phyloP scores from a whole-genome alignment of 2,329 filamentous ascomycete species.

The Fusarium coffeatum region DNA sequence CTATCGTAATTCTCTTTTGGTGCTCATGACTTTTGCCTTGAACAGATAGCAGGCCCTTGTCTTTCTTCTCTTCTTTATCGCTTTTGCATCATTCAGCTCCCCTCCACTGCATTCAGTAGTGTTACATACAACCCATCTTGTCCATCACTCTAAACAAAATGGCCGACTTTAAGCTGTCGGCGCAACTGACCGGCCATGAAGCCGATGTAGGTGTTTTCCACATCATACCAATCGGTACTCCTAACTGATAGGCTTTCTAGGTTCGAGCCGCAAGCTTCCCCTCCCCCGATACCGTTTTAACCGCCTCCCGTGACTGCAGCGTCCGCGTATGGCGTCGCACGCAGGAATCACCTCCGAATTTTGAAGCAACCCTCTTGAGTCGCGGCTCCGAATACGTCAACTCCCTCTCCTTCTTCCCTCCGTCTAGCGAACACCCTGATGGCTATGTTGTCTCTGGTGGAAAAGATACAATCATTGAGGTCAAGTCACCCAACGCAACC shows the following conservation, averaged over 20 bases:
- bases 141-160: slow-evolving; percentile 61
- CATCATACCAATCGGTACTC: not conserved
- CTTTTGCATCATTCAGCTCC: slow-evolving; percentile 18
- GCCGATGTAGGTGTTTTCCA: slow-evolving; percentile 77
- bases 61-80: slow-evolving; percentile 6
- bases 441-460: slow-evolving; percentile 90
- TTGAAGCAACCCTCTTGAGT: slow-evolving; percentile 81
- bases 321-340: slow-evolving; percentile 86
- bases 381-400: slow-evolving; percentile 91
- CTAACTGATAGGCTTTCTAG: slow-evolving; percentile 59
- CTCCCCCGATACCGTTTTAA: slow-evolving; percentile 76
- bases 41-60: slow-evolving; percentile 29
- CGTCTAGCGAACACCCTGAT: slow-evolving; percentile 75
- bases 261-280: slow-evolving; percentile 89
- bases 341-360: slow-evolving; percentile 73
- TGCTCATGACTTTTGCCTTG: slow-evolving; percentile 7
- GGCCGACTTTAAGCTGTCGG: slow-evolving; percentile 92
- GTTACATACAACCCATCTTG: slow-evolving; percentile 28
- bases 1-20: slow-evolving; percentile 12
- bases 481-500: slow-evolving; percentile 75
- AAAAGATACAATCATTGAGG: slow-evolving; percentile 92
- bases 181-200: slow-evolving; percentile 87
- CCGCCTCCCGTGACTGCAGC: slow-evolving; percentile 90
- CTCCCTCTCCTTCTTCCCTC: slow-evolving; percentile 79
- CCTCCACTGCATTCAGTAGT: slow-evolving; percentile 23